A percentile compares a stretch with the other conserved stretches of the same genome.
These are phyloP conservation scores for Datura wrightii DNA, from an alignment of 257 asterid genomes.

Conservation along the genomic window DNA sequence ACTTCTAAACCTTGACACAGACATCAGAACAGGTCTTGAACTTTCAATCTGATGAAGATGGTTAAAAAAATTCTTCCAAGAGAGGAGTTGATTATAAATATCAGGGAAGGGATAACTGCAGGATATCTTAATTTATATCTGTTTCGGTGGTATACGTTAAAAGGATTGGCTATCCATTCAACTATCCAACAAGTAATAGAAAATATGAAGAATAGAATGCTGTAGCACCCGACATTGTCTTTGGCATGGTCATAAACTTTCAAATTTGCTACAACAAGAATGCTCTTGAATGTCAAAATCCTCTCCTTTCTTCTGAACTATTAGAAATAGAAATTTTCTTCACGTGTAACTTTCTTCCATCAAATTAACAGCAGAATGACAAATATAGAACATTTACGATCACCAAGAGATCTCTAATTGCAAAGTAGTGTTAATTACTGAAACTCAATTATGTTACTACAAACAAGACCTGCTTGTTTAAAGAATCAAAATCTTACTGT, in stretches of 20 bases:
- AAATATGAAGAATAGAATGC: not conserved
- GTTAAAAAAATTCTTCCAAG: too few relatives aligned
- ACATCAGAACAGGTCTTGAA: not conserved
- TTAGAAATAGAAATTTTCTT: not conserved
- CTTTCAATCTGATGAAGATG: too few relatives aligned
- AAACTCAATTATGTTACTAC: not conserved
- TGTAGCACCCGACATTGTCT: not conserved
- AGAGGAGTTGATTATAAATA: not conserved
- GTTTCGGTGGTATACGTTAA: not conserved
- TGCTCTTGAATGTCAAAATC: not conserved
- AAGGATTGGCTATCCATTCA: not conserved
- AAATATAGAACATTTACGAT: constrained; percentile 6
- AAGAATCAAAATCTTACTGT: not conserved
- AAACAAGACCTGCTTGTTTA: not conserved
- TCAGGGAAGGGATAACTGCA: not conserved
- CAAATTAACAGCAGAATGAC: constrained; percentile 13
- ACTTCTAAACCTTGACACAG: not conserved
- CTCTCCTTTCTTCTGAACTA: not conserved
- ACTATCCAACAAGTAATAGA: constrained; percentile 6
- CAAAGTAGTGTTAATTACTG: not conserved
- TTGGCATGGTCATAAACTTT: not conserved
- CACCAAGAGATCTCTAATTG: not conserved
- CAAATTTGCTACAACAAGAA: not conserved
- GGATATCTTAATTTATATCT: not conserved
- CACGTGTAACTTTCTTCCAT: not conserved